Evolutionary conservation across 2,329 filamentous ascomycete species (phyloP).

Genomic region (Keithomyces neogunnii): DNA sequence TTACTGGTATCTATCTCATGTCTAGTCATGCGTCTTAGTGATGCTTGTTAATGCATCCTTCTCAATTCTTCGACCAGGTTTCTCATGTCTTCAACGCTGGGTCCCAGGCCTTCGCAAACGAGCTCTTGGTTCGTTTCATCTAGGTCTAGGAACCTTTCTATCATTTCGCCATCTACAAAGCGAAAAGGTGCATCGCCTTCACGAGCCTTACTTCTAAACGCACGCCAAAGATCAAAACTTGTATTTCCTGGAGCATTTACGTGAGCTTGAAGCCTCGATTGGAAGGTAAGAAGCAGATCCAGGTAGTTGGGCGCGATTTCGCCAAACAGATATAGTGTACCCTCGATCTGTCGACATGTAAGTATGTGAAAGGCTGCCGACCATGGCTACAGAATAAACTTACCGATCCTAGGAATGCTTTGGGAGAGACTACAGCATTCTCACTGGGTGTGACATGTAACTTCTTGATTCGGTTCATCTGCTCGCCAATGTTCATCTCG

Average conservation of each 20-base stretch:
- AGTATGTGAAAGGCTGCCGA: conserved; percentile 13
- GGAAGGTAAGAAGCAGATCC: conserved; percentile 75
- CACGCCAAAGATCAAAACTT: conserved; percentile 71
- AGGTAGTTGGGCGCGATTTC: conserved; percentile 64
- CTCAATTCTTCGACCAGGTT: conserved; percentile 54
- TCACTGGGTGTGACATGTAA: conserved; percentile 59
- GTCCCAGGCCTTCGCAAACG: conserved; percentile 48
- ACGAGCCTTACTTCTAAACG: conserved; percentile 65
- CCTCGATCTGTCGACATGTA: conserved; percentile 58
- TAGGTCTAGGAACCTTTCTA: conserved; percentile 76
- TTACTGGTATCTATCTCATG: background rate
- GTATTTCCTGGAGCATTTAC: conserved; percentile 65
- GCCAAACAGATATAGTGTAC: conserved; percentile 83
- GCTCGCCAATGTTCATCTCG: conserved; percentile 82
- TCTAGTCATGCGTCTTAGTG: background rate
- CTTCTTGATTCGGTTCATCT: conserved; percentile 79
- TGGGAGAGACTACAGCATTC: conserved; percentile 64
- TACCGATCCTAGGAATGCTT: conserved; percentile 84
- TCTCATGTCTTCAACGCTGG: conserved; percentile 53
- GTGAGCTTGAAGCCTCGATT: conserved; percentile 57
- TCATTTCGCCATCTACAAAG: conserved; percentile 86
- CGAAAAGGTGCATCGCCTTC: conserved; percentile 72
- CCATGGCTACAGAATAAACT: conserved; percentile 20
- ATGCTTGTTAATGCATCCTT: conserved; percentile 42
- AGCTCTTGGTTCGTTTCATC: conserved; percentile 47